Base-by-base conservation (phyloP, 805 yeast species). In the Candida nemodendra region DNA sequence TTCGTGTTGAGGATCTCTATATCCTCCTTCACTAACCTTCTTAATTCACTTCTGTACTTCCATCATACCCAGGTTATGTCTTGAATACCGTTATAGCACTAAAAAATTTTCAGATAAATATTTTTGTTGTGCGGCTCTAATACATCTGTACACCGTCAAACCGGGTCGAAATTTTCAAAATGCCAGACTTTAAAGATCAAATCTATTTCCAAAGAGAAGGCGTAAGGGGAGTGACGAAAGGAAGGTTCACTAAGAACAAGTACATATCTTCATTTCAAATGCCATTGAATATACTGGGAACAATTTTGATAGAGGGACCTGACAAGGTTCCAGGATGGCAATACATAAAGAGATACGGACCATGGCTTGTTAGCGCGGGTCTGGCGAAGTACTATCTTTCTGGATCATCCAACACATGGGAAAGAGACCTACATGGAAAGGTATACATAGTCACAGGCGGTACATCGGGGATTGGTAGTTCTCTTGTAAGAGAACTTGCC, bases 401-500 rank as follows among this genome's bases (percentile, higher is more conserved):
- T 24, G 99, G 99, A 9, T 61, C 85, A 1, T 49, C 74, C 15
- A 93, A 91, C 62, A 84, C 89, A 0, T 91, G 96, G 96, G 95
- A 87, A 44, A 72, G 97, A 42, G 90, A 89, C 47, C 63, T 91
- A 57, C 96, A 93, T 56, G 97, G 98, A 1, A 79, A 81, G 53
- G 98, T 90, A 4, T 84, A 71, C 51, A 67, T 85, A 15, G 71
- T 86, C 5, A 84, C 93, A 0, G 99, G 99, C n/a, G 99, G 95
- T 2, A 91, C 98, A 0, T 74, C 95, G 1, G 97, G 98, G 0
- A 59, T 88, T 43, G 99, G 99, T 0, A 83, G 91, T 0, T 74
- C 77, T 3, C 73, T 85, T 4, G 93, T 78, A 0, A 68, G 71
- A 25, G 89, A 89, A 22, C 58, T 93, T 51, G 97, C 97, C 0